phyloP scores from a whole-genome alignment of 441 rosid species.

The Pelargonium fulgidum region DNA sequence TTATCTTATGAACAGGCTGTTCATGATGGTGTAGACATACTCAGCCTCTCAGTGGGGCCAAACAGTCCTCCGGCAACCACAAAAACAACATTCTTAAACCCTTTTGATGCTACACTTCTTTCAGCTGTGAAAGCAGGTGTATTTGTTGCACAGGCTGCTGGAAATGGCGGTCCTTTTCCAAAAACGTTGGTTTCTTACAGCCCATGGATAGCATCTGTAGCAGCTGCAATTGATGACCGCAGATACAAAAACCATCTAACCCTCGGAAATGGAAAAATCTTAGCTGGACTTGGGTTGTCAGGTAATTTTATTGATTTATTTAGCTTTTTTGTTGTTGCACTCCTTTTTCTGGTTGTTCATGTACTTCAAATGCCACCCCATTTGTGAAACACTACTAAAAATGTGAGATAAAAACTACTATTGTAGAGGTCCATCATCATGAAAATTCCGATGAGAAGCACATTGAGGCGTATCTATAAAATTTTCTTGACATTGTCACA shows the following conservation, averaged over 20 bases:
- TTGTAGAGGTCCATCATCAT: no score
- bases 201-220: conserved; percentile 96
- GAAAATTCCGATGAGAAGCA: background rate
- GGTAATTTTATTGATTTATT: conserved; percentile 32
- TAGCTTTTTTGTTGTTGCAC: no score
- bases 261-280: conserved; percentile 78
- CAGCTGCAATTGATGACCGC: conserved; percentile 95
- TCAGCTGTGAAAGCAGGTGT: conserved; percentile 97
- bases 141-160: conserved; percentile 96
- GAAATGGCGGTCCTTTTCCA: conserved; percentile 96
- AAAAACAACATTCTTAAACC: conserved; percentile 80
- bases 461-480: no score
- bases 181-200: conserved; percentile 92
- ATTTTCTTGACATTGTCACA: no score
- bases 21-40: conserved; percentile 93
- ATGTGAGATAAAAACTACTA: no score
- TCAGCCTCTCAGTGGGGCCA: conserved; percentile 98
- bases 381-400: no score
- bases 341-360: no score
- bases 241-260: conserved; percentile 87
- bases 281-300: conserved; percentile 78
- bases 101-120: conserved; percentile 93
- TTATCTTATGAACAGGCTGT: conserved; percentile 66
- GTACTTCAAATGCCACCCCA: no score
- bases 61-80: conserved; percentile 90